Conservation (phyloP, 768 basidiomycete genomes). For the Sarcodon aspratus region DNA sequence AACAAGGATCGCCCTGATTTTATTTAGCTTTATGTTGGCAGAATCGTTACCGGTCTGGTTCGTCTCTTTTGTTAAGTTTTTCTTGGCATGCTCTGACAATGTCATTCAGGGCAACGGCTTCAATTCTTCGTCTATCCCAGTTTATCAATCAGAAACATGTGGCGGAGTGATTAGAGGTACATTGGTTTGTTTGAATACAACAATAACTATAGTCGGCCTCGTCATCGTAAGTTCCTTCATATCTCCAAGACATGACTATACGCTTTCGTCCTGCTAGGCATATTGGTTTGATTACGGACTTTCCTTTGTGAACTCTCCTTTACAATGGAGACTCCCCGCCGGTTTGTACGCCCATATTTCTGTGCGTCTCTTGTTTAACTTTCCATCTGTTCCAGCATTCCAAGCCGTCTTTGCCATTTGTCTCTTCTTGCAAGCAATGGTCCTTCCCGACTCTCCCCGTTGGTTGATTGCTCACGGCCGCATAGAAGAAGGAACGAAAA, state of each 20-base stretch:
- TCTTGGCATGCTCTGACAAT: not conserved
- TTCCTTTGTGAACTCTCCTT: constrained; percentile 20
- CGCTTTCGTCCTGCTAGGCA: constrained; percentile 10
- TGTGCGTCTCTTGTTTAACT: not conserved
- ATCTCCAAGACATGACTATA: not conserved
- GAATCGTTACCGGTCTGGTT: constrained; percentile 26
- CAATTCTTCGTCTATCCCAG: constrained; percentile 29
- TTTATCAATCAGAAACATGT: constrained; percentile 29
- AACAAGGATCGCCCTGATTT: too few relatives aligned
- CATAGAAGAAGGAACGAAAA: constrained; percentile 20
- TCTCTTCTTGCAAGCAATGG: constrained; percentile 21
- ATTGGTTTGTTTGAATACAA: constrained; percentile 25
- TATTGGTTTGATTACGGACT: constrained; percentile 32
- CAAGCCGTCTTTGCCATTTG: constrained; percentile 27
- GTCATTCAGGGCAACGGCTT: constrained; percentile 25
- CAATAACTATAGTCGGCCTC: constrained; percentile 26
- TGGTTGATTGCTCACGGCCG: constrained; percentile 29
- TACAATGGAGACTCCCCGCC: constrained; percentile 14
- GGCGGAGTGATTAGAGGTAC: constrained; percentile 23
- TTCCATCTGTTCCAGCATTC: constrained; percentile 17
- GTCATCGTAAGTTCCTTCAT: constrained; percentile 19
- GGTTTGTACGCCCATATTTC: constrained; percentile 1
- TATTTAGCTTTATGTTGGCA: constrained; percentile 21
- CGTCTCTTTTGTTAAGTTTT: constrained; percentile 1
- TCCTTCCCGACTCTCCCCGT: constrained; percentile 27